phyloP scores from a whole-genome alignment of 352 stramenopile species.

The Globisporangium cylindrosporum region DNA sequence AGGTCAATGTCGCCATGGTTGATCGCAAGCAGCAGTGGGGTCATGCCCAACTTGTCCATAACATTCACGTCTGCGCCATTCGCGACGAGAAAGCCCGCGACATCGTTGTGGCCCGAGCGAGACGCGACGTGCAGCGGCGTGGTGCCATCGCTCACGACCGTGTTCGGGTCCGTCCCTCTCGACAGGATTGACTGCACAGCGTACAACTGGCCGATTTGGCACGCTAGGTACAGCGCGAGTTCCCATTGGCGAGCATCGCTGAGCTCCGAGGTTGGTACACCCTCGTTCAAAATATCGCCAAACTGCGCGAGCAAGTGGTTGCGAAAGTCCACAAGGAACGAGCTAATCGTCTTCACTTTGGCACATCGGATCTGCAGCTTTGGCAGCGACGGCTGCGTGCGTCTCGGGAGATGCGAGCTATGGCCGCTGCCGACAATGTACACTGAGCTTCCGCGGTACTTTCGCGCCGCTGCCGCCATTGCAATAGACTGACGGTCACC shows the following conservation, averaged over 20 bases:
- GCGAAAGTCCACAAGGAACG: constrained; percentile 46
- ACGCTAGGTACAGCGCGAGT: constrained; percentile 46
- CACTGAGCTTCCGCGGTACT: constrained; percentile 13
- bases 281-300: constrained; percentile 14
- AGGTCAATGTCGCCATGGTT: constrained; percentile 44
- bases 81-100: constrained; percentile 43
- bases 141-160: constrained; percentile 30
- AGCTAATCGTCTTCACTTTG: constrained; percentile 32
- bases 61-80: constrained; percentile 43
- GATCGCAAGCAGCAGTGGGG: constrained; percentile 48
- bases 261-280: constrained; percentile 1
- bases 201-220: constrained; percentile 42
- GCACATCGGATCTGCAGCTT: constrained; percentile 31
- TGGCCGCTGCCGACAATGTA: constrained; percentile 11
- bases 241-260: constrained; percentile 45
- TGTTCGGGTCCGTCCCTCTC: constrained; percentile 40
- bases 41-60: constrained; percentile 36
- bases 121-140: constrained; percentile 49
- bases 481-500: background rate
- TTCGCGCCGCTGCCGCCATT: constrained; percentile 12
- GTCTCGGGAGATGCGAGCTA: background rate
- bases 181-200: constrained; percentile 46
- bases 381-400: constrained; percentile 29
- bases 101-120: constrained; percentile 39
- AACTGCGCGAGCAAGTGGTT: constrained; percentile 43